phyloP scores from a whole-genome alignment of 495 filamentous ascomycete species.

The Paragyromitra xinjiangensis region DNA sequence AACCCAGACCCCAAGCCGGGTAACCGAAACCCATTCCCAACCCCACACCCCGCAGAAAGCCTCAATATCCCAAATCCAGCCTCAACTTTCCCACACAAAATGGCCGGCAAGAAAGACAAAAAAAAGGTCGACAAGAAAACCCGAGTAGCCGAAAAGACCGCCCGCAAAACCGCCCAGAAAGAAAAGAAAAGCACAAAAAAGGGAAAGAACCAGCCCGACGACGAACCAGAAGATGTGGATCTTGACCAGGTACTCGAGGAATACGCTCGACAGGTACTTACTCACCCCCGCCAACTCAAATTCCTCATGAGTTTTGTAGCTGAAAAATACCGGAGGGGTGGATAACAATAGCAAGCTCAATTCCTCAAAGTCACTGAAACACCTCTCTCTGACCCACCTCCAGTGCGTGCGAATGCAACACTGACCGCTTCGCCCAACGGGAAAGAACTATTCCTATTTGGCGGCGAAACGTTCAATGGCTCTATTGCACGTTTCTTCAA shows the following conservation, averaged over 20 bases:
- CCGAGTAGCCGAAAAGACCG: slow-evolving; percentile 54
- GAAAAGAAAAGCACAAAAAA: slow-evolving; percentile 57
- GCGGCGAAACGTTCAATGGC: slow-evolving; percentile 77
- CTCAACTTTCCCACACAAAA: slow-evolving; percentile 7
- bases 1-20: slow-evolving; percentile 17
- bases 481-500: slow-evolving; percentile 72
- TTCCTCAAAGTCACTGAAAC: slow-evolving; percentile 93
- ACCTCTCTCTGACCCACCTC: slow-evolving; percentile 73
- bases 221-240: slow-evolving; percentile 74
- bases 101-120: slow-evolving; percentile 57
- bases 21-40: slow-evolving; percentile 11
- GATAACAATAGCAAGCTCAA: slow-evolving; percentile 74
- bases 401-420: slow-evolving; percentile 78
- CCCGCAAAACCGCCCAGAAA: slow-evolving; percentile 54
- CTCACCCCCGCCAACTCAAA: not conserved
- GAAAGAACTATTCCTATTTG: slow-evolving; percentile 91
- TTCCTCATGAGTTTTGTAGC: not conserved
- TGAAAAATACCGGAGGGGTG: slow-evolving; percentile 49
- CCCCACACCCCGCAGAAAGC: slow-evolving; percentile 15
- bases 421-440: slow-evolving; percentile 84
- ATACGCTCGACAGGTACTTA: slow-evolving; percentile 67
- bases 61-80: slow-evolving; percentile 7
- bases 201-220: slow-evolving; percentile 57
- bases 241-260: slow-evolving; percentile 95
- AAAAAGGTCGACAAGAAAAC: slow-evolving; percentile 56